These are phyloP conservation scores for Lanmaoa pseudosensibilis DNA, from an alignment of 768 basidiomycete species.

Conservation along the genomic window DNA sequence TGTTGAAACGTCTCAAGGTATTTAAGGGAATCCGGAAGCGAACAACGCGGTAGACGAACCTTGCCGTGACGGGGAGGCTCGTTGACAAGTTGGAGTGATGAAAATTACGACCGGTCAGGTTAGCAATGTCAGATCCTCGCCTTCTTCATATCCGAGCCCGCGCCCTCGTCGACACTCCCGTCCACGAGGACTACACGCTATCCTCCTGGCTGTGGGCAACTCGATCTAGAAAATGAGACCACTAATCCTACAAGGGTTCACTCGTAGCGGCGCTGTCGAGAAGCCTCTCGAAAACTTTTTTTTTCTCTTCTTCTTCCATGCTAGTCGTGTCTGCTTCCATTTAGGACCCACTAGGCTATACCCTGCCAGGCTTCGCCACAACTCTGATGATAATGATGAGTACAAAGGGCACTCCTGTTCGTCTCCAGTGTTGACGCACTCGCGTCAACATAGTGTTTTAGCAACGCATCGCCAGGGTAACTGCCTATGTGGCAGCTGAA, in stretches of 20 bases:
- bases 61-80: conserved; percentile 1
- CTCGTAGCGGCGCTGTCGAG: too few relatives aligned
- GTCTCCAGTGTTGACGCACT: too few relatives aligned
- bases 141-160: conserved; percentile 21
- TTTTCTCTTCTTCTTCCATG: too few relatives aligned
- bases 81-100: conserved; percentile 4
- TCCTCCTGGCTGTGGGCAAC: neutral
- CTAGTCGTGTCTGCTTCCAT: neutral
- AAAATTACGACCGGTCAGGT: conserved; percentile 3
- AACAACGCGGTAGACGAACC: conserved; percentile 14
- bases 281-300: neutral
- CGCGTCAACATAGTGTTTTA: neutral
- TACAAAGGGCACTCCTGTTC: too few relatives aligned
- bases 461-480: neutral
- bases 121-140: conserved; percentile 1
- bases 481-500: neutral
- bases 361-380: neutral
- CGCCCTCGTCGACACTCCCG: neutral
- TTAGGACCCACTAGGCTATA: neutral
- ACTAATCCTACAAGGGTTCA: too few relatives aligned
- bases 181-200: conserved; percentile 17
- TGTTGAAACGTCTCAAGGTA: conserved; percentile 2
- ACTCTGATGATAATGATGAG: neutral
- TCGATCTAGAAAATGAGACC: too few relatives aligned
- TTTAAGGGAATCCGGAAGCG: conserved; percentile 30